These are phyloP conservation scores for Mycena sp. DNA, from an alignment of 1,284 basidiomycete genomes.

Conservation along the genomic window DNA sequence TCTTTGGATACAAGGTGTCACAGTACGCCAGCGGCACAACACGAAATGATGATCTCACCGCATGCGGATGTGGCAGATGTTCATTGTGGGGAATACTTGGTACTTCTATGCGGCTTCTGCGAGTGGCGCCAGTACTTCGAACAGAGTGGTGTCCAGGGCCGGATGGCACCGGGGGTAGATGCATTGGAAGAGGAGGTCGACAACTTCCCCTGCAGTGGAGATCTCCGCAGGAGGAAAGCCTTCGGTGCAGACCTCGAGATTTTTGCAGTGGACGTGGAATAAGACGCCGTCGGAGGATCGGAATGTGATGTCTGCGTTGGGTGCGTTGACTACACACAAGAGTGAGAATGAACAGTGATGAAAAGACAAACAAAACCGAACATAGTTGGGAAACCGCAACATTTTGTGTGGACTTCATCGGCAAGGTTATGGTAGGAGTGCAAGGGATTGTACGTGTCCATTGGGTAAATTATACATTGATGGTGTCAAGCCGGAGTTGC, in stretches of 20 bases:
- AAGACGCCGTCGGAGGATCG: constrained; percentile 28
- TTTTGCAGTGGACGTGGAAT: constrained; percentile 30
- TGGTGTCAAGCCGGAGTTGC: no score
- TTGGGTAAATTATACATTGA: no score
- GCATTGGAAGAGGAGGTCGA: constrained; percentile 39
- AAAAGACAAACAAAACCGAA: no score
- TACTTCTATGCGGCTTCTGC: constrained; percentile 43
- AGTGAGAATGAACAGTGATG: no score
- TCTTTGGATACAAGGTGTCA: no score
- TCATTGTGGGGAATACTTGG: constrained; percentile 39
- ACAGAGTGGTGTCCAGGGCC: constrained; percentile 34
- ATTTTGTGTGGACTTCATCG: no score
- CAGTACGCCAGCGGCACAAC: no score
- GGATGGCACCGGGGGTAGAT: constrained; percentile 38
- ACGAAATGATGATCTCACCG: no score
- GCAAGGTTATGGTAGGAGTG: no score
- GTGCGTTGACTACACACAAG: constrained; percentile 12
- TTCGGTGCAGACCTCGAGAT: constrained; percentile 26
- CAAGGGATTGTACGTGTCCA: no score
- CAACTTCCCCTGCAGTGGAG: constrained; percentile 24
- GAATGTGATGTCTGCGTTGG: constrained; percentile 30
- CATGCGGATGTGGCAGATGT: constrained; percentile 40
- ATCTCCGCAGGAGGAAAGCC: constrained; percentile 22
- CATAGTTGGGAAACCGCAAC: no score
- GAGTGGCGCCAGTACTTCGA: constrained; percentile 32